A percentile compares a stretch with the other conserved stretches of the same genome.
These are phyloP conservation scores for Yamadazyma takamatsuzukensis DNA, from an alignment of 805 yeast species.

Conservation along the genomic window DNA sequence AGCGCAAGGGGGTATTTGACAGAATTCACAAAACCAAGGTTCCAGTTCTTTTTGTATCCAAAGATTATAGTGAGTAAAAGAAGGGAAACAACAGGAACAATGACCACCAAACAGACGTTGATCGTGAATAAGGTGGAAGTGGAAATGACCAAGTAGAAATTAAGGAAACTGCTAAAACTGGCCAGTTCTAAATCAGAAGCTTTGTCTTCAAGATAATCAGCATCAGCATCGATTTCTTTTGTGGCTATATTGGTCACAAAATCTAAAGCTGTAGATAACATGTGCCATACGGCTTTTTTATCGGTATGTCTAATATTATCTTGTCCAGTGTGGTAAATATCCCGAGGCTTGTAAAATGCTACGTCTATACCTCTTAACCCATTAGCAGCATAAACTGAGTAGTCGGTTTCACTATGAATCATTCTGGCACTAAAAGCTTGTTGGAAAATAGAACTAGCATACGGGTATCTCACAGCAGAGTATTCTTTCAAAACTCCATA, in stretches of 20 bases:
- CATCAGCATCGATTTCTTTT: constrained; percentile 31
- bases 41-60: constrained; percentile 47
- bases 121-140: constrained; percentile 44
- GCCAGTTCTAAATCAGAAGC: constrained; percentile 34
- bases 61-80: constrained; percentile 46
- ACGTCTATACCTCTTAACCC: constrained; percentile 78
- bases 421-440: constrained; percentile 76
- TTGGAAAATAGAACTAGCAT: constrained; percentile 76
- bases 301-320: constrained; percentile 67
- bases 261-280: constrained; percentile 71
- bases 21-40: constrained; percentile 30
- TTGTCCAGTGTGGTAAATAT: constrained; percentile 73
- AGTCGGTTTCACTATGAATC: constrained; percentile 82
- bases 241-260: constrained; percentile 41
- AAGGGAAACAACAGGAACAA: constrained; percentile 52
- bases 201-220: constrained; percentile 20
- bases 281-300: constrained; percentile 75
- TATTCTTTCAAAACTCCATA: constrained; percentile 61
- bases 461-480: constrained; percentile 59
- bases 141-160: constrained; percentile 55
- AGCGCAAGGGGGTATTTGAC: constrained; percentile 61
- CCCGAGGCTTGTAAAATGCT: constrained; percentile 84
- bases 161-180: constrained; percentile 62
- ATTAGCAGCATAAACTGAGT: constrained; percentile 67
- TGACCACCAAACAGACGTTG: constrained; percentile 50